phyloP scores from a whole-genome alignment of 1,139 yeast species.

The Blastobotrys indianensis region DNA sequence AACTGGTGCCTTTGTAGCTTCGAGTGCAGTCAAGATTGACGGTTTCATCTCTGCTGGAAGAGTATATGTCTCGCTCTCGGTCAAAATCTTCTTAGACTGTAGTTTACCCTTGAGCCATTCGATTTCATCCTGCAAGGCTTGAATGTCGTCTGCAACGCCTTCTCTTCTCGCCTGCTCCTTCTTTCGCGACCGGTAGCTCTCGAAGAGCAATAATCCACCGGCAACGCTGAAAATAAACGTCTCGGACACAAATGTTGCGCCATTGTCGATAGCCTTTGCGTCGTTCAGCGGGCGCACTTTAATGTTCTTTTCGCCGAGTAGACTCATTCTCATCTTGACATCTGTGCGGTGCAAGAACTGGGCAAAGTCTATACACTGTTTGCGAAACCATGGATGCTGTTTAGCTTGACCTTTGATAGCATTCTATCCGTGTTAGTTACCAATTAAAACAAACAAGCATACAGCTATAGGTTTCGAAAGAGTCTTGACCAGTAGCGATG shows the following conservation, averaged over 20 bases:
- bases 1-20: not conserved
- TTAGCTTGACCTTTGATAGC: slow-evolving; percentile 70
- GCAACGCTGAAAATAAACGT: slow-evolving; percentile 71
- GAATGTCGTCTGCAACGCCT: slow-evolving; percentile 61
- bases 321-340: slow-evolving; percentile 52
- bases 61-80: slow-evolving; percentile 40
- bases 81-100: slow-evolving; percentile 37
- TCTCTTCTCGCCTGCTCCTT: slow-evolving; percentile 61
- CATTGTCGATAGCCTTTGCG: slow-evolving; percentile 75
- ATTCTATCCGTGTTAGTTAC: slow-evolving; percentile 29
- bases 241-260: slow-evolving; percentile 77
- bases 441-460: slow-evolving; percentile 17
- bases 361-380: slow-evolving; percentile 62
- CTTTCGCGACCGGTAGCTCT: slow-evolving; percentile 60
- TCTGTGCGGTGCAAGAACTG: slow-evolving; percentile 70
- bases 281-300: slow-evolving; percentile 77
- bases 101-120: slow-evolving; percentile 51
- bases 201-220: slow-evolving; percentile 70
- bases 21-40: slow-evolving; percentile 14
- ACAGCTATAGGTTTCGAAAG: slow-evolving; percentile 78
- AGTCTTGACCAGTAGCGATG: slow-evolving; percentile 69
- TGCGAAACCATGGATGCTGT: slow-evolving; percentile 61
- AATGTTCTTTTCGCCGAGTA: slow-evolving; percentile 51
- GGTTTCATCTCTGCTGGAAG: slow-evolving; percentile 47
- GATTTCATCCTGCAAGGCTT: slow-evolving; percentile 63